Evolutionary conservation across 1,284 basidiomycete genomes (phyloP).

Genomic region (Thelephora terrestris): DNA sequence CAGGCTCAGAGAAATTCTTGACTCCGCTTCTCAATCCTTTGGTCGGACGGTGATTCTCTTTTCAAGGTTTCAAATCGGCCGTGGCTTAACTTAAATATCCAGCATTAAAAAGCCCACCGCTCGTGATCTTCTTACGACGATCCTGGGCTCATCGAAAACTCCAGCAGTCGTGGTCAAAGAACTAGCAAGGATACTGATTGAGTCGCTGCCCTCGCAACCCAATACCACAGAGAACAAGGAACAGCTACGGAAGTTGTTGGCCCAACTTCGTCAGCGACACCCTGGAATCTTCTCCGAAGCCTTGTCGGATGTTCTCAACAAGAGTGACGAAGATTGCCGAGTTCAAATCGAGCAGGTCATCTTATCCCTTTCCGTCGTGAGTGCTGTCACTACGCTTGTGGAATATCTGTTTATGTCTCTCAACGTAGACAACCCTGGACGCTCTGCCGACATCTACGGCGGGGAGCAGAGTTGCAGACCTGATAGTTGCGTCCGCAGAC

Average conservation of each 20-base stretch:
- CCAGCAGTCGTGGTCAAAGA: constrained; percentile 30
- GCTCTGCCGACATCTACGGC: constrained; percentile 3
- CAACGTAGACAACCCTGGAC: constrained; percentile 1
- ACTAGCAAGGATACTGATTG: constrained; percentile 29
- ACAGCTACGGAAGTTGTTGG: constrained; percentile 5
- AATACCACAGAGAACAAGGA: background rate
- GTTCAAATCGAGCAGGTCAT: constrained; percentile 40
- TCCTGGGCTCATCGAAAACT: constrained; percentile 31
- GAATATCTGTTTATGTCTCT: background rate
- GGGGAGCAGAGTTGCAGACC: constrained; percentile 21
- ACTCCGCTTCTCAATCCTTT: constrained; percentile 39
- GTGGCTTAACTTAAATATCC: constrained; percentile 3
- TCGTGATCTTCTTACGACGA: constrained; percentile 30
- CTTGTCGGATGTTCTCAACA: constrained; percentile 27
- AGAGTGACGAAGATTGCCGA: constrained; percentile 27
- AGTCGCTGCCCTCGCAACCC: background rate
- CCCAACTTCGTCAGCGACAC: constrained; percentile 28
- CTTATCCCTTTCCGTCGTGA: constrained; percentile 45
- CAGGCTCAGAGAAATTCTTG: constrained; percentile 52
- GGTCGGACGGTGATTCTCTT: constrained; percentile 29
- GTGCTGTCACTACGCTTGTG: constrained; percentile 6
- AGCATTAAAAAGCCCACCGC: constrained; percentile 36
- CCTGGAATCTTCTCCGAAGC: constrained; percentile 34
- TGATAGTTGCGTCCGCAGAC: constrained; percentile 45
- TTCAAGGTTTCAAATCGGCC: background rate